phyloP scores from a whole-genome alignment of 805 yeast species.

The Sugiyamaella chiloensis region DNA sequence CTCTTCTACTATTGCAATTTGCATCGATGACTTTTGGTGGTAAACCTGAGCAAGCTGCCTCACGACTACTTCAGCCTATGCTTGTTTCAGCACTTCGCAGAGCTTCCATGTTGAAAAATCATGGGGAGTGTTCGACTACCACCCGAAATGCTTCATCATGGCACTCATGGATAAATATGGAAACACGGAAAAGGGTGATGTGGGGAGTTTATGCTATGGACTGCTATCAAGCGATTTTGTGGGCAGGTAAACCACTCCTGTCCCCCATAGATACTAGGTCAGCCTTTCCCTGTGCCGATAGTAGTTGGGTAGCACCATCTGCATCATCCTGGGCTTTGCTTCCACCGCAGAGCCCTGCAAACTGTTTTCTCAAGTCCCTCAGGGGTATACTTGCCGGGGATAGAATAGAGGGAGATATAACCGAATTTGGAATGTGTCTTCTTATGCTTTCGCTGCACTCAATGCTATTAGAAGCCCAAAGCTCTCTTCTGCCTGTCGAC shows the following conservation, averaged over 20 bases:
- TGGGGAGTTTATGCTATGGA: conserved; percentile 5
- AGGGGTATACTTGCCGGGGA: background rate
- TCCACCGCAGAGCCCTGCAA: background rate
- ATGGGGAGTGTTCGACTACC: background rate
- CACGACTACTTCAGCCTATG: conserved; percentile 5
- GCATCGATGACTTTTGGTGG: background rate
- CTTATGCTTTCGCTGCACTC: conserved; percentile 1
- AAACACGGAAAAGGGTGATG: background rate
- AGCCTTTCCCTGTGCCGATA: conserved; percentile 1
- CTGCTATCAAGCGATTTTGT: background rate
- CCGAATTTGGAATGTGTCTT: conserved; percentile 1
- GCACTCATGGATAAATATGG: conserved; percentile 2
- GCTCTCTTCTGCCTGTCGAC: conserved; percentile 1
- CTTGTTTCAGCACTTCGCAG: conserved; percentile 1
- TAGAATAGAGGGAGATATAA: background rate
- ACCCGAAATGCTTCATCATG: background rate
- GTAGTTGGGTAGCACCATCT: background rate
- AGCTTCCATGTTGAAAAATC: conserved; percentile 3
- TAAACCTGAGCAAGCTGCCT: background rate
- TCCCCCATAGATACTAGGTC: conserved; percentile 5
- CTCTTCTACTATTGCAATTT: background rate
- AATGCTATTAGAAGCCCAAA: conserved; percentile 3
- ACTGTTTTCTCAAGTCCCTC: conserved; percentile 1
- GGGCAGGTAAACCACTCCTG: conserved; percentile 2
- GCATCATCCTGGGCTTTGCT: background rate